Conservation (phyloP, 2,329 filamentous ascomycete species). For the Calonectria pseudoreteaudii region DNA sequence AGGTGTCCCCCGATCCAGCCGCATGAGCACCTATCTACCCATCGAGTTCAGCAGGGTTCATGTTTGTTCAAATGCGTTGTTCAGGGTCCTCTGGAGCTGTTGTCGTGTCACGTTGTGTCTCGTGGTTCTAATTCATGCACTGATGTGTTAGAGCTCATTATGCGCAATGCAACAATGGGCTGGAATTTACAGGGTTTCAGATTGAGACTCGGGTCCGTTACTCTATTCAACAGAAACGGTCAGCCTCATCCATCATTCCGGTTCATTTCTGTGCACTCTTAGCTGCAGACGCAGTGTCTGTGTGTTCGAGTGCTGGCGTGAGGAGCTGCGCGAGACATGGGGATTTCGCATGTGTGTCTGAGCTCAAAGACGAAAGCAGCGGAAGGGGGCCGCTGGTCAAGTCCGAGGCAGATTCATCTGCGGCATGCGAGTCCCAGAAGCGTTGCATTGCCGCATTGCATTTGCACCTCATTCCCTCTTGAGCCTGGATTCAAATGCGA, state of each 20-base stretch:
- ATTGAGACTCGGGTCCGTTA: neutral
- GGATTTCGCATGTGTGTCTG: neutral
- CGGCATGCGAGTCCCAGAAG: neutral
- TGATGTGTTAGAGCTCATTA: conserved; percentile 13
- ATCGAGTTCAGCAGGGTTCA: neutral
- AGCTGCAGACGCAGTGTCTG: neutral
- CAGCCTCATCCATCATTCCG: neutral
- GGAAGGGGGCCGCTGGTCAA: neutral
- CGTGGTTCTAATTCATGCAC: conserved; percentile 22
- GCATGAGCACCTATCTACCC: conserved; percentile 2
- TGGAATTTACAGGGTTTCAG: conserved; percentile 13
- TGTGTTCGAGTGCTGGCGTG: neutral
- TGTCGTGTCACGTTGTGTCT: conserved; percentile 21
- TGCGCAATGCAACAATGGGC: conserved; percentile 20
- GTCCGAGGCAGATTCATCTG: neutral
- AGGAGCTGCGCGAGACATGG: conserved; percentile 4
- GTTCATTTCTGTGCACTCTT: neutral
- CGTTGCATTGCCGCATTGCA: neutral
- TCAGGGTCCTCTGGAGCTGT: neutral
- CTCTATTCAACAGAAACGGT: conserved; percentile 2
- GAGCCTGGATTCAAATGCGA: neutral
- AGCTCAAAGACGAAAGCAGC: neutral
- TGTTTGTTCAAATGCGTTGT: neutral
- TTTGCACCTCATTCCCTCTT: neutral
- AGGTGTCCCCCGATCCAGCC: neutral